Evolutionary conservation across 495 filamentous ascomycete species (phyloP), one percentile per base, ranked within the genome.

Genomic region (Penicillium pulvis): DNA sequence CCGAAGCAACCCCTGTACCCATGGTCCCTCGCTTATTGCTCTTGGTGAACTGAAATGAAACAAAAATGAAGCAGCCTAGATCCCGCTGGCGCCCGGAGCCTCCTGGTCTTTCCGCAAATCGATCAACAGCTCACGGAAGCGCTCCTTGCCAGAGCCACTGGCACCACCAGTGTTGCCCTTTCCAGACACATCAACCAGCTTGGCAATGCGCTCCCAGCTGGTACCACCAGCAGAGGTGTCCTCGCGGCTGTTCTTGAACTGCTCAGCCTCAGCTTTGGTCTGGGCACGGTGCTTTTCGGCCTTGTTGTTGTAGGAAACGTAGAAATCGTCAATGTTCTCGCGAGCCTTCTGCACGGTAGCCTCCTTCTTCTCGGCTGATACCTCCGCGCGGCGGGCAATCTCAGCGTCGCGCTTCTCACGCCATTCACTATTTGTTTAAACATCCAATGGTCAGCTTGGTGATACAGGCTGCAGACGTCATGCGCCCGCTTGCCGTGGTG

Each of bases 261-360:
- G 87, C 71, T 98, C 93, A n/a, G 93, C 94, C 63, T 98, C 95
- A 64, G 87, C 83, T 59, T 88, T 82, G 33, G 95, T 92, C 78
- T 93, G 89, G 42, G 87, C 82, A 60, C 96, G 85, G 55, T 75
- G 81, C 82, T 98, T 98, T 64, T 98, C 94, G 66, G 92, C 90
- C 79, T 97, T 96, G 69, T 87, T 87, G 78, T 96, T 96, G 83
- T 99, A 99, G 71, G 96, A 96, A 71, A 97, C 92, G 79, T 99
- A 99, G 80, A 99, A 99, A 66, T 97, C 95, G 66, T 99, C 94
- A 57, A 98, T 93, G 71, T 92, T 89, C 64, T 89, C 80, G 58
- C 88, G 91, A 39, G 95, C 95, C 61, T 90, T 90, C 71, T 87
- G 84, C 67, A 96, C 75, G 8, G 91, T 97, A 70, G 92, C 84